These are phyloP conservation scores for Dioszegia hungarica DNA, from an alignment of 768 basidiomycete genomes.

Conservation along the genomic window DNA sequence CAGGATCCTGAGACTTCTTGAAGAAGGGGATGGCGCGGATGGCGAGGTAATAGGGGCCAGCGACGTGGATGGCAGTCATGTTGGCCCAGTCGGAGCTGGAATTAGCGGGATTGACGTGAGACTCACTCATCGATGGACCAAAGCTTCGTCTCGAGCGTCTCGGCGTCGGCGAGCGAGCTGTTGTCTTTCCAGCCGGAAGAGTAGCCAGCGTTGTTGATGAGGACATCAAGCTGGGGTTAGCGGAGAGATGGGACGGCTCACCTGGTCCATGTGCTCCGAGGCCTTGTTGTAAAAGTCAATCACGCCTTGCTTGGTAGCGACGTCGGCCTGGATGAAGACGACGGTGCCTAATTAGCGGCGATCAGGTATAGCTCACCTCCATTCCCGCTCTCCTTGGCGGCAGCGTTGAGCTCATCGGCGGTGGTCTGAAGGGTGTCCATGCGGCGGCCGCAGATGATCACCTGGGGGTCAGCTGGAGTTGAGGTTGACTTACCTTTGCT, in stretches of 20 bases:
- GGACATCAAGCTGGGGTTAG: conserved; percentile 28
- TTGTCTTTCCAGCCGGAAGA: conserved; percentile 21
- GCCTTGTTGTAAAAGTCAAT: conserved; percentile 29
- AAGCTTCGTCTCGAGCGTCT: conserved; percentile 32
- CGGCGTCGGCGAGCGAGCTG: conserved; percentile 16
- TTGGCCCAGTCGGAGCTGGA: conserved; percentile 24
- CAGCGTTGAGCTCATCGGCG: conserved; percentile 39
- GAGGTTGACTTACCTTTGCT: conserved; percentile 28
- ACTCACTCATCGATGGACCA: conserved; percentile 41
- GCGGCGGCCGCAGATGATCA: conserved; percentile 41
- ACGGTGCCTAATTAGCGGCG: no score
- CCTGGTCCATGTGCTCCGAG: conserved; percentile 27
- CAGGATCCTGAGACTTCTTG: conserved; percentile 29
- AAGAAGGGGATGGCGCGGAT: conserved; percentile 37
- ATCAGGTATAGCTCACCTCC: no score
- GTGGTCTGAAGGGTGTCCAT: conserved; percentile 30
- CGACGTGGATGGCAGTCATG: conserved; percentile 35
- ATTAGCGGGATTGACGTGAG: neutral
- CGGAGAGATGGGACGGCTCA: conserved; percentile 4
- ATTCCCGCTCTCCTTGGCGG: conserved; percentile 10
- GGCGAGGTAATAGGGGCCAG: conserved; percentile 38
- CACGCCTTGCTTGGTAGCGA: conserved; percentile 35
- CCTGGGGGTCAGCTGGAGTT: conserved; percentile 6
- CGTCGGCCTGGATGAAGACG: conserved; percentile 38
- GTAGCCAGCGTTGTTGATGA: conserved; percentile 45